These are phyloP conservation scores for Syzygium grande DNA, from an alignment of 345 rosid genomes.

Conservation along the genomic window DNA sequence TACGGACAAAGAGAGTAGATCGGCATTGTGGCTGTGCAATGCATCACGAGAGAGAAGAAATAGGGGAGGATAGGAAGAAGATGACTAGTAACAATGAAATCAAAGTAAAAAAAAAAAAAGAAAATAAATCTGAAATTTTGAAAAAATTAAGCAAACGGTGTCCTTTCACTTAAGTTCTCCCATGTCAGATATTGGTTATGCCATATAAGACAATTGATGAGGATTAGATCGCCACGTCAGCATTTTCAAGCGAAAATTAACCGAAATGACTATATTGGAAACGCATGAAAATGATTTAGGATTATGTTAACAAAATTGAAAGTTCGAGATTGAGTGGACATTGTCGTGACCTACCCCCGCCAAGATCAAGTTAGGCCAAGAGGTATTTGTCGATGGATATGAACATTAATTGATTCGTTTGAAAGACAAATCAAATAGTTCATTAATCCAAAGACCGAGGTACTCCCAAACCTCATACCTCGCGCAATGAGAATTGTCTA, in stretches of 20 bases:
- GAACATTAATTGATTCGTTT: no score
- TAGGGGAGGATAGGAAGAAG: not conserved
- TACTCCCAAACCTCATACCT: no score
- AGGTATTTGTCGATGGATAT: no score
- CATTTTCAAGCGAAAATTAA: not conserved
- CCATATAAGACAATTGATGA: accelerated
- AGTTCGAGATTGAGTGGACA: not conserved
- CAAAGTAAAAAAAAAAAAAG: not conserved
- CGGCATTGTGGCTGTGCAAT: not conserved
- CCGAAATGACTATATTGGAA: not conserved
- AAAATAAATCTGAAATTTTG: not conserved
- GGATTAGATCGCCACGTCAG: not conserved
- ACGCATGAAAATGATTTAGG: not conserved
- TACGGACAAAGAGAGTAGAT: not conserved
- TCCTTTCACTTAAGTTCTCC: not conserved
- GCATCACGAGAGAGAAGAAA: not conserved
- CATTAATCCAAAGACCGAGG: no score
- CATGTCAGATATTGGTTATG: not conserved
- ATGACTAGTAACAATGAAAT: not conserved
- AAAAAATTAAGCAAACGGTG: not conserved
- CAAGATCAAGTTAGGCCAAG: no score
- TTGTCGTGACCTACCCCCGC: no score
- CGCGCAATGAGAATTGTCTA: no score
- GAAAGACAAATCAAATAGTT: no score
- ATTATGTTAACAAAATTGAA: not conserved